phyloP scores from a whole-genome alignment of 2,329 filamentous ascomycete species.

The Ploettnerulaceae sp. region DNA sequence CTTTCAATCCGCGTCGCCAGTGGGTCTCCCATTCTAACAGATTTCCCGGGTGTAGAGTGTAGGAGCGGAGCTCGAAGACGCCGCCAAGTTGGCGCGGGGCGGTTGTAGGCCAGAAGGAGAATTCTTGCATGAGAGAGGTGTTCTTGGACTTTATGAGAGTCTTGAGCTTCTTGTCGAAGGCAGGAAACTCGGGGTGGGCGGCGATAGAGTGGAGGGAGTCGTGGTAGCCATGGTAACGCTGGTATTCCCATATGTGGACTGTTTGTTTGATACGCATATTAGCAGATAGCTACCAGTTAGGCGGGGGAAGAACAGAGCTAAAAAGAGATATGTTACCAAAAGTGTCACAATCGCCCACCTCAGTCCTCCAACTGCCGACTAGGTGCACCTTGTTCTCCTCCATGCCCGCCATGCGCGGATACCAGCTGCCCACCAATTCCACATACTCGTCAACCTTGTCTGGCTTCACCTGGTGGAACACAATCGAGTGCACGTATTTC shows the following conservation, averaged over 20 bases:
- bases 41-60: slow-evolving; percentile 93
- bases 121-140: slow-evolving; percentile 96
- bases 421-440: slow-evolving; percentile 83
- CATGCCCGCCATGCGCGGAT: slow-evolving; percentile 78
- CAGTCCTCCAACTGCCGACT: slow-evolving; percentile 96
- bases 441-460: slow-evolving; percentile 95
- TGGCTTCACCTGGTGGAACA: slow-evolving; percentile 92
- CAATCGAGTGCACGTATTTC: slow-evolving; percentile 98
- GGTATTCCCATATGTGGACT: slow-evolving; percentile 99
- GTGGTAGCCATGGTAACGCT: slow-evolving; percentile 94
- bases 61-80: slow-evolving; percentile 92
- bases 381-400: slow-evolving; percentile 92
- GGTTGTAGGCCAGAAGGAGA: slow-evolving; percentile 98
- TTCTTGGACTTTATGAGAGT: slow-evolving; percentile 79
- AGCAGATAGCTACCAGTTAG: neutral
- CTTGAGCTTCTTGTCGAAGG: slow-evolving; percentile 81
- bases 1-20: slow-evolving; percentile 88
- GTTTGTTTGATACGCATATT: slow-evolving; percentile 36
- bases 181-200: slow-evolving; percentile 74
- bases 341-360: slow-evolving; percentile 94
- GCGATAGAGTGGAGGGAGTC: slow-evolving; percentile 82
- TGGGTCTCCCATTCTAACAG: slow-evolving; percentile 98
- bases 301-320: neutral
- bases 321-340: slow-evolving; percentile 65
- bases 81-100: slow-evolving; percentile 85